Conservation (phyloP, 306 rosid species). For the Acacia confusa region DNA sequence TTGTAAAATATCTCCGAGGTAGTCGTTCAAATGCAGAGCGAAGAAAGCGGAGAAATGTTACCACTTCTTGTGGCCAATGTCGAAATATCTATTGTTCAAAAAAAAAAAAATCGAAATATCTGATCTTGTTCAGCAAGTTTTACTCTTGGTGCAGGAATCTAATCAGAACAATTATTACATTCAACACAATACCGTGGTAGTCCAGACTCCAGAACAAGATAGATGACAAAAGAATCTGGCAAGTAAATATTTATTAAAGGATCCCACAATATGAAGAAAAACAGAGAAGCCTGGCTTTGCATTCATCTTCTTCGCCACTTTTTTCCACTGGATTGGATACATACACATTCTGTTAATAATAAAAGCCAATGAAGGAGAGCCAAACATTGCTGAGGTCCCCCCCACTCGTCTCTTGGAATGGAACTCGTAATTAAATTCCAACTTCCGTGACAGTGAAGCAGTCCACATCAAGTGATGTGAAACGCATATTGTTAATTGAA, state of each 20-base stretch:
- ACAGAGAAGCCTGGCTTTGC: background rate
- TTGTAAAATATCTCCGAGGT: background rate
- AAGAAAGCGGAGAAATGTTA: background rate
- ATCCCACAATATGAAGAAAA: background rate
- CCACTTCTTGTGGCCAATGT: too few relatives aligned
- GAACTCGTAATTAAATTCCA: constrained; percentile 17
- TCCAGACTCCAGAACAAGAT: background rate
- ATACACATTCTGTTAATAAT: background rate
- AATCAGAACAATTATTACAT: background rate
- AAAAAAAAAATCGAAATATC: too few relatives aligned
- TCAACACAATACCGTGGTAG: background rate
- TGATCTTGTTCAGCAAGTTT: background rate
- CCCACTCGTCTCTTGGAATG: background rate
- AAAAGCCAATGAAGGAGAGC: background rate
- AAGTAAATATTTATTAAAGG: background rate
- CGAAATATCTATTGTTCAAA: background rate
- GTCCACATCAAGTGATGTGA: background rate
- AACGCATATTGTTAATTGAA: background rate
- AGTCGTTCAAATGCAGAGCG: background rate
- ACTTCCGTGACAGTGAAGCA: background rate
- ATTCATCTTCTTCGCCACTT: background rate
- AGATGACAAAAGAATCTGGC: background rate
- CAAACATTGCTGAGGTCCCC: constrained; percentile 25
- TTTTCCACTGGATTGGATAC: background rate
- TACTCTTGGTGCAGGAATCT: background rate